Percentiles rank a stretch among this genome's conserved stretches.
Evolutionary conservation across 2,329 filamentous ascomycete genomes (phyloP).

Genomic region (Aspergillus sp.): DNA sequence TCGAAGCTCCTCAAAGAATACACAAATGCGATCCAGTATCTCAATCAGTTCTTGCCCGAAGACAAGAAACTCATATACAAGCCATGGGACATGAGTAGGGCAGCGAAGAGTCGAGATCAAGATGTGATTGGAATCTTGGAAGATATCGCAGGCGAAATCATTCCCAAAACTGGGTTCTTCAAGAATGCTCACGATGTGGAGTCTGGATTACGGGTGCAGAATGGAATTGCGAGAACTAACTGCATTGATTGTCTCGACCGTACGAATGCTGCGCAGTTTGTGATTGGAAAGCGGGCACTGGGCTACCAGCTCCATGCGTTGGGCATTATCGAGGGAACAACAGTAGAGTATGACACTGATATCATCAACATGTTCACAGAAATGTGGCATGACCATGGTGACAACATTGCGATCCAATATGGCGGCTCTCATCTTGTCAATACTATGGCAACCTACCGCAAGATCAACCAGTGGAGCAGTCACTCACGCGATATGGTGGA

Average conservation of each 20-base stretch:
- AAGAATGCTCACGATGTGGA: constrained; percentile 80
- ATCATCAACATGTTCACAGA: constrained; percentile 95
- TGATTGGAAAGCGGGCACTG: constrained; percentile 92
- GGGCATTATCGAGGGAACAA: constrained; percentile 78
- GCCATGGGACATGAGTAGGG: constrained; percentile 97
- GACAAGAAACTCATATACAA: constrained; percentile 90
- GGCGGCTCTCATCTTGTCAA: constrained; percentile 97
- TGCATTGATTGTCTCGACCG: constrained; percentile 98
- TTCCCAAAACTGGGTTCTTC: constrained; percentile 89
- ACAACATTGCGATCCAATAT: constrained; percentile 97
- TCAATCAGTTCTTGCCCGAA: constrained; percentile 88
- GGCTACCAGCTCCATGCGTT: constrained; percentile 91
- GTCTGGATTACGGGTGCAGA: constrained; percentile 73
- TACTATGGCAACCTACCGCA: constrained; percentile 98
- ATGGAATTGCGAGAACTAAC: constrained; percentile 91
- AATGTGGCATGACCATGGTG: constrained; percentile 98
- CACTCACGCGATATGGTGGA: constrained; percentile 99
- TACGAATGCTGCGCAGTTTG: constrained; percentile 96
- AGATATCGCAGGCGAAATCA: constrained; percentile 82
- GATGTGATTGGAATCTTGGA: constrained; percentile 95
- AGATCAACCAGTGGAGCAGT: constrained; percentile 98
- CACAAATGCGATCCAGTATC: constrained; percentile 82
- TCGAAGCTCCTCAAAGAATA: constrained; percentile 89
- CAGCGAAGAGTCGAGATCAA: constrained; percentile 87
- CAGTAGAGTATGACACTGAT: constrained; percentile 91